A percentile compares a stretch with the other conserved stretches of the same genome.
Evolutionary conservation across 768 basidiomycete genomes (phyloP).

Genomic region (Tricholoma saponaceum): DNA sequence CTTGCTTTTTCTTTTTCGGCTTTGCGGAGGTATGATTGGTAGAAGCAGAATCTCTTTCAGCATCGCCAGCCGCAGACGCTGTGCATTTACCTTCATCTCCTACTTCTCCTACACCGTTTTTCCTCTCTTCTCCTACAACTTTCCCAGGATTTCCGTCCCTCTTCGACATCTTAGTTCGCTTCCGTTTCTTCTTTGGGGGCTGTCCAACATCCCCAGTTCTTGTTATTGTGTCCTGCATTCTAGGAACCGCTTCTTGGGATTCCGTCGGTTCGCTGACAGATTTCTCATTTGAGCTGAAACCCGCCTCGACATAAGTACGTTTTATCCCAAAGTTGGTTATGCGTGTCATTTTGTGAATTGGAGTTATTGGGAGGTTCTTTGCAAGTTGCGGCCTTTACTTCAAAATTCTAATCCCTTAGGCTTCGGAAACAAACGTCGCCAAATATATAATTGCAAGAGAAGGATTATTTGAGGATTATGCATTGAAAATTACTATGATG

Average conservation of each 20-base stretch:
- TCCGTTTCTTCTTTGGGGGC: conserved; percentile 57
- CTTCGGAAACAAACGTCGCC: neutral
- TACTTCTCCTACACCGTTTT: conserved; percentile 12
- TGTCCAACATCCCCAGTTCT: conserved; percentile 12
- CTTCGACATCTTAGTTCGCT: conserved; percentile 47
- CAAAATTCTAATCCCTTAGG: too few relatives aligned
- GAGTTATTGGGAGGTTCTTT: too few relatives aligned
- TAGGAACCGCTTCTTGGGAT: neutral
- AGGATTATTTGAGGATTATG: too few relatives aligned
- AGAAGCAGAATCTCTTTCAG: neutral
- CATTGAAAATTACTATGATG: too few relatives aligned
- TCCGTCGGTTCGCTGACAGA: conserved; percentile 11
- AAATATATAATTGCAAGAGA: too few relatives aligned
- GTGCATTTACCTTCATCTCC: conserved; percentile 7
- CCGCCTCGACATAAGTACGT: conserved; percentile 65
- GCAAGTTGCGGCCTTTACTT: too few relatives aligned
- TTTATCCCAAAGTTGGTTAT: conserved; percentile 74
- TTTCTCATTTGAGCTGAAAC: conserved; percentile 30
- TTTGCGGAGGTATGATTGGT: conserved; percentile 15
- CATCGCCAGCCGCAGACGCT: neutral
- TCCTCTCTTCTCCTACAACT: conserved; percentile 12
- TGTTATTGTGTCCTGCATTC: conserved; percentile 1
- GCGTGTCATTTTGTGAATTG: conserved; percentile 53
- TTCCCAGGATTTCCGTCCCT: conserved; percentile 30
- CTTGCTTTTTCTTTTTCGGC: conserved; percentile 28